Conservation (phyloP, 1,284 basidiomycete species). For the Mycena sp. region DNA sequence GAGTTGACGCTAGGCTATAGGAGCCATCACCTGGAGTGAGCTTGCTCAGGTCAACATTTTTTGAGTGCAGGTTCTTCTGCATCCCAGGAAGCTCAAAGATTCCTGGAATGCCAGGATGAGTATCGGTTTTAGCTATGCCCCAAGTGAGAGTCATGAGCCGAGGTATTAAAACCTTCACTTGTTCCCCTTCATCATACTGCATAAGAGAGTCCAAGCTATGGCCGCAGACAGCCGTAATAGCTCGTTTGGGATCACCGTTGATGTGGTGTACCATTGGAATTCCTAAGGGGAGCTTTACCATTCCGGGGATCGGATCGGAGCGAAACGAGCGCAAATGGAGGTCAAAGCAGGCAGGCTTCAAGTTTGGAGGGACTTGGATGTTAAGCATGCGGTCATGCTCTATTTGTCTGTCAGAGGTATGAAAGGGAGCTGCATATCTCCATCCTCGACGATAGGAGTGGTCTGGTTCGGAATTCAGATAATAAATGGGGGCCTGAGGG, state of each 20-base stretch:
- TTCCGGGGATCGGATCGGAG: conserved; percentile 5
- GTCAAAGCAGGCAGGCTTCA: background rate
- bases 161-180: no score
- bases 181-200: no score
- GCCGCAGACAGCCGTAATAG: no score
- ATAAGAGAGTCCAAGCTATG: no score
- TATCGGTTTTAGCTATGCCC: background rate
- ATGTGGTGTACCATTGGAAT: conserved; percentile 5
- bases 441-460: background rate
- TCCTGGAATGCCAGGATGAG: background rate
- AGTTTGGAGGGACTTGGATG: conserved; percentile 1
- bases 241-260: no score
- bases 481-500: conserved; percentile 1
- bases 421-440: background rate
- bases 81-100: background rate
- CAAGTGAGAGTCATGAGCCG: background rate
- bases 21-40: conserved; percentile 4
- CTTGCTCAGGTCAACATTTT: background rate
- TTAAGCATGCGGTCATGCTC: conserved; percentile 11
- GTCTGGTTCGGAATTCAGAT: background rate
- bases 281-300: background rate
- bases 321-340: background rate
- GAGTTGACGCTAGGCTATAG: no score
- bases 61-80: background rate
- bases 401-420: background rate